Conservation (phyloP, 106 monocot species). For the Hemerocallis citrina region DNA sequence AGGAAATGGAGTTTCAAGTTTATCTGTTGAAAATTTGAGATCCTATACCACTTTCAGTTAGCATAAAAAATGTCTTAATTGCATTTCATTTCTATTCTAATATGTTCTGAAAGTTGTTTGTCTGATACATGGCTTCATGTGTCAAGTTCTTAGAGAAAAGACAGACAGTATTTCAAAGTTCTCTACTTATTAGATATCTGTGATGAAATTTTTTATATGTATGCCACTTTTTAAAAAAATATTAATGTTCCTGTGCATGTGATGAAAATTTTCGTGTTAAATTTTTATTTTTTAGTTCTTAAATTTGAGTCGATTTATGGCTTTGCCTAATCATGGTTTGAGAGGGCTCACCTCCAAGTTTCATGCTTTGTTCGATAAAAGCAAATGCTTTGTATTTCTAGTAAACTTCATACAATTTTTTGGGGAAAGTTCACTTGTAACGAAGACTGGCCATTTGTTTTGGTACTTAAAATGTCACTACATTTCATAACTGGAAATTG, state of each 20-base stretch:
- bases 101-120: not conserved
- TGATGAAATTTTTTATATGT: too few species aligned
- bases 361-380: too few species aligned
- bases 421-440: too few species aligned
- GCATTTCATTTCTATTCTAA: not conserved
- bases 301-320: not conserved
- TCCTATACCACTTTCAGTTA: not conserved
- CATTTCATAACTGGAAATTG: too few species aligned
- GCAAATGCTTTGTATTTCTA: too few species aligned
- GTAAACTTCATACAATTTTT: too few species aligned
- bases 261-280: not conserved
- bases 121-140: not conserved
- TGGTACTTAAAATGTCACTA: not conserved
- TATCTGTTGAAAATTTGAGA: not conserved
- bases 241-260: too few species aligned
- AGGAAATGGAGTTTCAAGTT: not conserved
- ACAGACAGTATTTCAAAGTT: not conserved
- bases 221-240: too few species aligned
- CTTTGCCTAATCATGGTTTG: not conserved
- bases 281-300: not conserved
- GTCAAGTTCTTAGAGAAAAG: not conserved
- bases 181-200: not conserved
- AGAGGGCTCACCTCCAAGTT: too few species aligned
- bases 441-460: not conserved
- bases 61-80: not conserved